These are phyloP conservation scores for Phaseolus lunatus DNA, from an alignment of 306 rosid genomes.

Conservation along the genomic window DNA sequence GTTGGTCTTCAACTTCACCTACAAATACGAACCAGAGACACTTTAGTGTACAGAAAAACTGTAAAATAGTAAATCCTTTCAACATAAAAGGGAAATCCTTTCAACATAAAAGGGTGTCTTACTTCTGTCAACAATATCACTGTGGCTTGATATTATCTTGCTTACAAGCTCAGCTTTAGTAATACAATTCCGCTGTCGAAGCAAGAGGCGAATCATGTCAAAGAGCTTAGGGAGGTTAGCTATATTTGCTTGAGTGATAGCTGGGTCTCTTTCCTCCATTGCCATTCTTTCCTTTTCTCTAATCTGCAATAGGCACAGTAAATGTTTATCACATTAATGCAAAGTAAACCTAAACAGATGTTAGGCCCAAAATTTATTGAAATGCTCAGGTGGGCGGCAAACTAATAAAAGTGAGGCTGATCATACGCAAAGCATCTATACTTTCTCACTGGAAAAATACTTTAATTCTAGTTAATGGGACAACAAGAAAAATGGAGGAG, in stretches of 20 bases:
- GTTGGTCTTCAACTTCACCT: constrained; percentile 85
- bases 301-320: constrained; percentile 60
- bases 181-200: constrained; percentile 64
- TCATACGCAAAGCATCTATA: no score
- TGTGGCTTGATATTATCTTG: constrained; percentile 63
- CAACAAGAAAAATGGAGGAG: neutral
- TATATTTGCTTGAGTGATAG: constrained; percentile 78
- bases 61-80: neutral
- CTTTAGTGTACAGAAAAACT: constrained; percentile 38
- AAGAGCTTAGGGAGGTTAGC: constrained; percentile 83
- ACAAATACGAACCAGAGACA: constrained; percentile 28
- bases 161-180: constrained; percentile 76
- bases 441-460: no score
- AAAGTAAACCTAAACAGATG: neutral
- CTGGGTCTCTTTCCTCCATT: constrained; percentile 75
- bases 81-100: neutral
- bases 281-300: constrained; percentile 72
- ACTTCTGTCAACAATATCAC: constrained; percentile 71
- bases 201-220: constrained; percentile 68
- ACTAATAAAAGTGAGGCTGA: no score
- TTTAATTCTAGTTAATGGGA: neutral
- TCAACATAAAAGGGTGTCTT: constrained; percentile 42
- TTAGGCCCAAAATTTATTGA: no score
- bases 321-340: constrained; percentile 26
- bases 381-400: no score